A percentile compares a stretch with the other conserved stretches of the same genome.
phyloP scores from a whole-genome alignment of 495 filamentous ascomycete species.

The Daldinia grandis region DNA sequence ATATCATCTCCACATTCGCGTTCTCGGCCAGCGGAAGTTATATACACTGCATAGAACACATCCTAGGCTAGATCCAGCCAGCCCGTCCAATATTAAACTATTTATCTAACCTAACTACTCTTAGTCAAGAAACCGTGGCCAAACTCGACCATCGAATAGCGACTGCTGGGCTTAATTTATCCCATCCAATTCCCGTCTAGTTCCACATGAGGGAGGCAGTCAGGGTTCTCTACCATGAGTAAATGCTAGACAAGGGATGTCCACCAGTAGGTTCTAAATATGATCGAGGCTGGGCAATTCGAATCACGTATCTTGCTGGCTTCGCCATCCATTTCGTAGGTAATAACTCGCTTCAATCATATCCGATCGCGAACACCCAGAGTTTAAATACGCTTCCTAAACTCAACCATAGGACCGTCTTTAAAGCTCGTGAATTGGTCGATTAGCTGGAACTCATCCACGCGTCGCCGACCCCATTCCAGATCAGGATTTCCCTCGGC shows the following conservation, averaged over 20 bases:
- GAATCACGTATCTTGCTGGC: background rate
- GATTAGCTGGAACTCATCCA: slow-evolving; percentile 62
- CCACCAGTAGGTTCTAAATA: background rate
- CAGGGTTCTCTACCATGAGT: background rate
- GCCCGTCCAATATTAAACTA: slow-evolving; percentile 8
- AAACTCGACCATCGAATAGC: background rate
- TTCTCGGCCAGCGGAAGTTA: slow-evolving; percentile 16
- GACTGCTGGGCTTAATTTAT: background rate
- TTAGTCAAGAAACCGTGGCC: background rate
- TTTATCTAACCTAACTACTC: background rate
- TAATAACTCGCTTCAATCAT: background rate
- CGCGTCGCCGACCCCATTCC: slow-evolving; percentile 57
- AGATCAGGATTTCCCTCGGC: slow-evolving; percentile 52
- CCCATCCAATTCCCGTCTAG: background rate
- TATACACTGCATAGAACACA: too few species aligned
- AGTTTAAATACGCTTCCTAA: slow-evolving; percentile 48
- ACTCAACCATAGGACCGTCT: slow-evolving; percentile 66
- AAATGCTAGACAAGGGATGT: background rate
- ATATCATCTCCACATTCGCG: slow-evolving; percentile 27
- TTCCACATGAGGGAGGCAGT: background rate
- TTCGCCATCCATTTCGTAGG: background rate
- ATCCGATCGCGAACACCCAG: background rate
- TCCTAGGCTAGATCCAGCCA: slow-evolving; percentile 18
- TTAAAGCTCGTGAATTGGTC: slow-evolving; percentile 67
- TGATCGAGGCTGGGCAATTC: background rate